These are phyloP conservation scores for Pyrenochaeta sp. DNA, from an alignment of 2,329 filamentous ascomycete species.

Conservation along the genomic window DNA sequence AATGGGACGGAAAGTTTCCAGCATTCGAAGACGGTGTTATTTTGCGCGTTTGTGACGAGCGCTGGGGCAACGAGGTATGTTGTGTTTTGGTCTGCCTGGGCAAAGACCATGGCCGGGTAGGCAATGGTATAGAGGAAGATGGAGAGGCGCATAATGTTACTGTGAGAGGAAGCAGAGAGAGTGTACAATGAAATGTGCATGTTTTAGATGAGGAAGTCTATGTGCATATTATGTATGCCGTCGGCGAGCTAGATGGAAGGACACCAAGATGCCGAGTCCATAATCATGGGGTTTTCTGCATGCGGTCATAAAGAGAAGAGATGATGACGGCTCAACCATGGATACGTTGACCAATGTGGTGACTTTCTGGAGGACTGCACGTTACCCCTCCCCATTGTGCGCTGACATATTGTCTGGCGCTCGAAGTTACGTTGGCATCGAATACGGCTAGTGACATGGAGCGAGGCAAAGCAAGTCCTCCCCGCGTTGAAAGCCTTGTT, in stretches of 20 bases:
- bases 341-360: background rate
- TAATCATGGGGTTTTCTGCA: background rate
- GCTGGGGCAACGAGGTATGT: slow-evolving; percentile 44
- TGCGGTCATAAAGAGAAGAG: background rate
- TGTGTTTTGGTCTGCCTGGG: slow-evolving; percentile 16
- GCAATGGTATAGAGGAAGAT: background rate
- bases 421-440: too few relatives aligned
- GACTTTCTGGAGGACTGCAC: background rate
- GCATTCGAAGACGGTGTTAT: slow-evolving; percentile 46
- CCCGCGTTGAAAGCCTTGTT: too few relatives aligned
- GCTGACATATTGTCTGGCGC: too few relatives aligned
- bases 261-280: background rate
- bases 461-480: too few relatives aligned
- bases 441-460: too few relatives aligned
- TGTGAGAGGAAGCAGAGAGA: background rate
- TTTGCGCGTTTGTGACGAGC: slow-evolving; percentile 40
- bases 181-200: background rate
- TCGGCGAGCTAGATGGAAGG: too few relatives aligned
- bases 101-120: background rate
- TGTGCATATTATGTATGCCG: too few relatives aligned
- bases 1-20: slow-evolving; percentile 44
- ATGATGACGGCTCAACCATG: background rate
- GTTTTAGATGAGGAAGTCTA: background rate
- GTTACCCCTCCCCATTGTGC: too few relatives aligned
- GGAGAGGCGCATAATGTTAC: background rate